A percentile compares a stretch with the other conserved stretches of the same genome.
phyloP scores from a whole-genome alignment of 495 filamentous ascomycete genomes.

The Aspergillus cristatus region DNA sequence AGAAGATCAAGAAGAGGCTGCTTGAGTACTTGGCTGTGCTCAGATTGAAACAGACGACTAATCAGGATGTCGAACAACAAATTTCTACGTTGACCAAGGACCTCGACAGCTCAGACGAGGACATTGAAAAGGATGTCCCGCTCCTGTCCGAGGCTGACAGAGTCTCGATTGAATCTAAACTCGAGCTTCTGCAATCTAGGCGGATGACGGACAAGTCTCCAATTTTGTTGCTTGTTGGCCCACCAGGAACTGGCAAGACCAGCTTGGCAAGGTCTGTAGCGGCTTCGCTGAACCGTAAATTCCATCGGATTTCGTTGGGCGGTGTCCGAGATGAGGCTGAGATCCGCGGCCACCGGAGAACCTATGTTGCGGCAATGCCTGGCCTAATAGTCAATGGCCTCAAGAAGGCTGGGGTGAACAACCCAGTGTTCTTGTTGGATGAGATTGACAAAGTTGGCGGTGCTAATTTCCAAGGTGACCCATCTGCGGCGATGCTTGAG shows the following conservation, averaged over 20 bases:
- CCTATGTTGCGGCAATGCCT: constrained; percentile 98
- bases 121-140: constrained; percentile 29
- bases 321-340: constrained; percentile 96
- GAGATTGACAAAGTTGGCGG: constrained; percentile 98
- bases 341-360: constrained; percentile 90
- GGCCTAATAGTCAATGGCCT: constrained; percentile 89
- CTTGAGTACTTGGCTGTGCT: constrained; percentile 95
- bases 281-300: constrained; percentile 83
- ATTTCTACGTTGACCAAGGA: constrained; percentile 59
- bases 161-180: constrained; percentile 45
- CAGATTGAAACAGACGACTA: constrained; percentile 83
- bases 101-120: constrained; percentile 34
- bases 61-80: constrained; percentile 66
- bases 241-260: constrained; percentile 94
- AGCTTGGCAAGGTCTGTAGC: constrained; percentile 91
- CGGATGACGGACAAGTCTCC: constrained; percentile 89
- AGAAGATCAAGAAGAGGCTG: constrained; percentile 94
- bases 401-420: constrained; percentile 92
- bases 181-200: constrained; percentile 62
- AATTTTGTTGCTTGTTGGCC: constrained; percentile 87
- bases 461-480: constrained; percentile 90
- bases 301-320: constrained; percentile 94
- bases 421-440: constrained; percentile 93
- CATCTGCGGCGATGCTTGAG: constrained; percentile 97
- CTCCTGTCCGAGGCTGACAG: constrained; percentile 31